phyloP scores from a whole-genome alignment of 1,284 basidiomycete genomes.

The Retiboletus flavoniger region DNA sequence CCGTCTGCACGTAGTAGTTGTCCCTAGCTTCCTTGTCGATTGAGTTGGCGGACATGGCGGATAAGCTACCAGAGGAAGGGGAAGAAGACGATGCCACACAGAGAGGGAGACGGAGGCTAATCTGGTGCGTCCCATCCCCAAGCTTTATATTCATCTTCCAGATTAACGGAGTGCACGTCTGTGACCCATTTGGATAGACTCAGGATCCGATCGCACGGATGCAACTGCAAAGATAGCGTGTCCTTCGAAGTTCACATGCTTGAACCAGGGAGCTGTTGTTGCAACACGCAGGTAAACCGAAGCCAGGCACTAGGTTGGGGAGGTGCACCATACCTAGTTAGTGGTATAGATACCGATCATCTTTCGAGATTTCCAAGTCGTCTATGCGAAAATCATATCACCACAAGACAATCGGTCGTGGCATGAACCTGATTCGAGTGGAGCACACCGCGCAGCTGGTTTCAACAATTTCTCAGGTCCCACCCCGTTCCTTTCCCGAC shows the following conservation, averaged over 20 bases:
- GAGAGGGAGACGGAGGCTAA: neutral
- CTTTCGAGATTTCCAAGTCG: slow-evolving; percentile 3
- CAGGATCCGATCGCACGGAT: neutral
- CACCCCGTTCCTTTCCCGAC: neutral
- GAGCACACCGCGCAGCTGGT: neutral
- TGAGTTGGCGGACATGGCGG: slow-evolving; percentile 23
- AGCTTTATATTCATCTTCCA: slow-evolving; percentile 22
- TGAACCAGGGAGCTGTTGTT: slow-evolving; percentile 3
- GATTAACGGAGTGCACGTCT: neutral
- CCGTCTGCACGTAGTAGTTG: slow-evolving; percentile 31
- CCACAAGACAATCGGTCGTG: slow-evolving; percentile 3
- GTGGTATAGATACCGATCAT: slow-evolving; percentile 19
- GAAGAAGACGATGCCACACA: slow-evolving; percentile 1
- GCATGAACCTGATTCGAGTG: neutral
- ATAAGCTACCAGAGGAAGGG: neutral
- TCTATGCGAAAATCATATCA: slow-evolving; percentile 3
- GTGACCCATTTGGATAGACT: neutral
- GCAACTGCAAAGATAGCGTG: neutral
- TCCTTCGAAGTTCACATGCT: slow-evolving; percentile 11
- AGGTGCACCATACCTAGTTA: slow-evolving; percentile 8
- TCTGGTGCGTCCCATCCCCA: neutral
- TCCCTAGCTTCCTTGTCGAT: slow-evolving; percentile 25
- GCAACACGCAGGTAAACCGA: slow-evolving; percentile 1
- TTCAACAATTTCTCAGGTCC: neutral
- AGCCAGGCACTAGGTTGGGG: slow-evolving; percentile 13